Conservation (phyloP, 805 yeast genomes). For the Candida sakaeoensis region DNA sequence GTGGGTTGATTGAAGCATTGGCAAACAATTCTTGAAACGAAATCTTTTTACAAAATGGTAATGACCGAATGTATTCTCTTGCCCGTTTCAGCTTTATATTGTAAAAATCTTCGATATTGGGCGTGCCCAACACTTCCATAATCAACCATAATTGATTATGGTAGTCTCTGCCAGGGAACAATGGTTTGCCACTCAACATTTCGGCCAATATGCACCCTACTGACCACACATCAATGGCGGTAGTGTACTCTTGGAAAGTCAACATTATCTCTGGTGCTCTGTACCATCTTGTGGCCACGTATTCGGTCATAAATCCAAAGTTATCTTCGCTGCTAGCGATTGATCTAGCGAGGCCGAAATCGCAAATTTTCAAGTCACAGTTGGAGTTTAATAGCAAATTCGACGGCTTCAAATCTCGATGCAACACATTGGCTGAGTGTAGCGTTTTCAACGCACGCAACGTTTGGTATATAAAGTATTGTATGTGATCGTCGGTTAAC, state of each 20-base stretch:
- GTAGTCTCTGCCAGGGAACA: constrained; percentile 93
- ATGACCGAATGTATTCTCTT: constrained; percentile 76
- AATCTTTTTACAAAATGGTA: constrained; percentile 66
- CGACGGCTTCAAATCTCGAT: constrained; percentile 88
- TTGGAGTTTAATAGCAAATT: constrained; percentile 83
- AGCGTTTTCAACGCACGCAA: constrained; percentile 84
- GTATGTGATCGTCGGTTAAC: constrained; percentile 88
- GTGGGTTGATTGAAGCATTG: constrained; percentile 35
- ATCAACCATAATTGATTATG: constrained; percentile 86
- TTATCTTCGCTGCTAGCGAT: constrained; percentile 62
- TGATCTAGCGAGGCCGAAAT: constrained; percentile 83
- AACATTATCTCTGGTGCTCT: constrained; percentile 97
- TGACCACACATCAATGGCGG: constrained; percentile 95
- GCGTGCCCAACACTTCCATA: constrained; percentile 84
- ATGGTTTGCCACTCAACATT: constrained; percentile 77
- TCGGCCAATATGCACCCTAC: constrained; percentile 96
- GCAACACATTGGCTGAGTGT: constrained; percentile 92
- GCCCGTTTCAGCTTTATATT: constrained; percentile 79
- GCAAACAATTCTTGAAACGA: constrained; percentile 51
- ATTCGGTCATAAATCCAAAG: constrained; percentile 87
- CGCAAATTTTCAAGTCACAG: constrained; percentile 92
- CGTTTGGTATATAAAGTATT: constrained; percentile 89
- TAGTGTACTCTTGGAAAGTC: constrained; percentile 87
- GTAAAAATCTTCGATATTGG: constrained; percentile 71
- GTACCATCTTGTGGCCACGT: constrained; percentile 97